Evolutionary conservation across 1,284 basidiomycete genomes (phyloP).

Genomic region (Puccinia triticina): DNA sequence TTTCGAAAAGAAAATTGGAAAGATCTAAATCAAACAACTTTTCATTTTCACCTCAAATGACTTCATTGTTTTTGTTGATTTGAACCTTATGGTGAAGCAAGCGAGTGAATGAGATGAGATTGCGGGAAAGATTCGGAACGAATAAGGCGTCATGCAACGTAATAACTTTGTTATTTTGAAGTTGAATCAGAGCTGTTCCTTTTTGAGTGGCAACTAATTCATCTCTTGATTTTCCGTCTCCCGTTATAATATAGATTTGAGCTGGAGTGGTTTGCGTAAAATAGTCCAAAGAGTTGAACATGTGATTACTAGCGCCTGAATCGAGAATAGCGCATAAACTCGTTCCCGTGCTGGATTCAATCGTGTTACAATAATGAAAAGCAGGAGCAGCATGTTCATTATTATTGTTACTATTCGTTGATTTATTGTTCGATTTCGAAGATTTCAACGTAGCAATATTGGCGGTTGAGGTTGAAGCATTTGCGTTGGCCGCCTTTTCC

Average conservation of each 20-base stretch:
- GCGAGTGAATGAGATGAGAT: neutral
- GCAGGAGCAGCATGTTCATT: too few species aligned
- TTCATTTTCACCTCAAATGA: neutral
- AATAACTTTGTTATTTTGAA: neutral
- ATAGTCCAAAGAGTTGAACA: constrained; percentile 14
- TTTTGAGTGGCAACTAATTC: neutral
- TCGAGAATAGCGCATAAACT: neutral
- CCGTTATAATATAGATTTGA: neutral
- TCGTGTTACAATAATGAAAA: too few species aligned
- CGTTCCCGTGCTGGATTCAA: too few species aligned
- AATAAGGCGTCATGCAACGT: neutral
- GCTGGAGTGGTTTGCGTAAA: neutral
- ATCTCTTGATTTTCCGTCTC: neutral
- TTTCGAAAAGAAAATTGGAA: neutral
- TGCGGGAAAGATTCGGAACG: neutral
- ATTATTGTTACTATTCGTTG: too few species aligned
- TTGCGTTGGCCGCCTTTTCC: too few species aligned
- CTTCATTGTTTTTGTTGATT: too few species aligned
- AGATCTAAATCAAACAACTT: neutral
- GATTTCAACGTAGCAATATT: too few species aligned
- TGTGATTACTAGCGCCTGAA: constrained; percentile 12
- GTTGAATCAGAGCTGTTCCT: neutral
- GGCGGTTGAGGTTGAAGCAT: too few species aligned
- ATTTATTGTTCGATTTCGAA: too few species aligned
- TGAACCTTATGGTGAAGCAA: too few species aligned